Evolutionary conservation across 306 rosid genomes (phyloP).

Genomic region (Coriaria nepalensis): DNA sequence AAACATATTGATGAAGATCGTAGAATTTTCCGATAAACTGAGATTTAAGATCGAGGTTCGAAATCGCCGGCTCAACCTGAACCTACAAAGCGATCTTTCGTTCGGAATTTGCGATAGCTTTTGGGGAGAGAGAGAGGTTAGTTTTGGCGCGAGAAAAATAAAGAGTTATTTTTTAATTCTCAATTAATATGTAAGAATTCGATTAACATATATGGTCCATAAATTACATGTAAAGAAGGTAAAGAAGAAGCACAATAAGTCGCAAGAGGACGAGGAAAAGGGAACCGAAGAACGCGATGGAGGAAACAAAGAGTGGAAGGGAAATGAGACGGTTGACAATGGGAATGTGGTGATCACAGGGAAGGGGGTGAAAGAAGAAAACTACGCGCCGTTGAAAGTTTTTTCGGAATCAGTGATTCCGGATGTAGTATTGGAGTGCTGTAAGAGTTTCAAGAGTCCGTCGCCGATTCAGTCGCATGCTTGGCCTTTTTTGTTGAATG

Average conservation of each 20-base stretch:
- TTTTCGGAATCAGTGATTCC: slow-evolving; percentile 55
- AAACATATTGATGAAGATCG: no score
- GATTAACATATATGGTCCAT: no score
- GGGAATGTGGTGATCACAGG: slow-evolving; percentile 56
- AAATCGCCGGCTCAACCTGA: no score
- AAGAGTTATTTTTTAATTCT: no score
- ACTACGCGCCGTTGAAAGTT: slow-evolving; percentile 34
- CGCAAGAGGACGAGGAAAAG: slow-evolving; percentile 17
- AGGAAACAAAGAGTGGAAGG: slow-evolving; percentile 13
- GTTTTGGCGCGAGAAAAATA: no score
- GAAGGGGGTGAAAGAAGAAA: slow-evolving; percentile 32
- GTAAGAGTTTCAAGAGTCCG: slow-evolving; percentile 63
- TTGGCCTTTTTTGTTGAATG: slow-evolving; percentile 84
- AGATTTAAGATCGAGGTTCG: no score
- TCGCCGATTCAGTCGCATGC: slow-evolving; percentile 84
- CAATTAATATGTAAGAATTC: no score
- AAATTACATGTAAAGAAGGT: no score
- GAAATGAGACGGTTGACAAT: slow-evolving; percentile 22
- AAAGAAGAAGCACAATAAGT: slow-evolving; percentile 27
- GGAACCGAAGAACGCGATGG: slow-evolving; percentile 6
- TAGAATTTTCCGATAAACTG: no score
- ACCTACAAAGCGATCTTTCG: no score
- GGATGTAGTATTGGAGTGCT: slow-evolving; percentile 59
- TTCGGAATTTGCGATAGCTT: no score
- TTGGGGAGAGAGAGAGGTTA: no score